Conservation (phyloP, 768 basidiomycete genomes). For the Rubroboletus pulcherrimus region DNA sequence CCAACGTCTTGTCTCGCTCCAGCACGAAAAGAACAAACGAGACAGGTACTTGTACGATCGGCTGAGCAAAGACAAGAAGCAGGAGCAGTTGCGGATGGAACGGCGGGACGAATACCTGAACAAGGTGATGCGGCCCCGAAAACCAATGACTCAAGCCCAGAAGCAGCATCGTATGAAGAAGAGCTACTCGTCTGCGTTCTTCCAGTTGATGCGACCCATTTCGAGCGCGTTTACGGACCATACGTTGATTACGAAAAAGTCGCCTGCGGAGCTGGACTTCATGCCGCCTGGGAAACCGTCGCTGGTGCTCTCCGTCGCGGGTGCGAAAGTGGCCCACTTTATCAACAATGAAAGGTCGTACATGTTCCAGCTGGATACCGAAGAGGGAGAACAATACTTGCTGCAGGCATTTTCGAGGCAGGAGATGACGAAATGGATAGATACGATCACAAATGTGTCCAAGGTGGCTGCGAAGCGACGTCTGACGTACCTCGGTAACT, state of each 20-base stretch:
- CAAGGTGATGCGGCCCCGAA: slow-evolving; percentile 61
- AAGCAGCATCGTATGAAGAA: slow-evolving; percentile 86
- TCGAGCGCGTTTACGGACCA: slow-evolving; percentile 81
- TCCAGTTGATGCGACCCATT: slow-evolving; percentile 85
- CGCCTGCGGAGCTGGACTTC: slow-evolving; percentile 75
- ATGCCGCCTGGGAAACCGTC: slow-evolving; percentile 67
- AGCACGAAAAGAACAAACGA: slow-evolving; percentile 80
- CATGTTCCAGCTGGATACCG: slow-evolving; percentile 78
- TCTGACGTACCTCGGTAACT: slow-evolving; percentile 74
- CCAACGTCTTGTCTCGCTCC: slow-evolving; percentile 55
- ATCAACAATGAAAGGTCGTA: slow-evolving; percentile 81
- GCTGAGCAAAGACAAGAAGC: slow-evolving; percentile 69
- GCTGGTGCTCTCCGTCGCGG: slow-evolving; percentile 69
- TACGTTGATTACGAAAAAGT: slow-evolving; percentile 45
- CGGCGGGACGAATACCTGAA: slow-evolving; percentile 72
- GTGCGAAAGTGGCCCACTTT: slow-evolving; percentile 65
- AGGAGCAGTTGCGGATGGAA: slow-evolving; percentile 70
- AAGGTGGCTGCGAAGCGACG: slow-evolving; percentile 74
- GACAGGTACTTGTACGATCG: slow-evolving; percentile 68
- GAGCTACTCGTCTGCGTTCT: slow-evolving; percentile 77
- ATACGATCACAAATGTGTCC: slow-evolving; percentile 66
- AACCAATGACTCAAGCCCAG: slow-evolving; percentile 49
- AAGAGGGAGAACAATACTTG: slow-evolving; percentile 82
- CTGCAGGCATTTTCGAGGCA: slow-evolving; percentile 67
- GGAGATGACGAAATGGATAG: slow-evolving; percentile 77